Base-by-base conservation (phyloP, 768 basidiomycete species). In the Rhodotorula kratochvilovae region DNA sequence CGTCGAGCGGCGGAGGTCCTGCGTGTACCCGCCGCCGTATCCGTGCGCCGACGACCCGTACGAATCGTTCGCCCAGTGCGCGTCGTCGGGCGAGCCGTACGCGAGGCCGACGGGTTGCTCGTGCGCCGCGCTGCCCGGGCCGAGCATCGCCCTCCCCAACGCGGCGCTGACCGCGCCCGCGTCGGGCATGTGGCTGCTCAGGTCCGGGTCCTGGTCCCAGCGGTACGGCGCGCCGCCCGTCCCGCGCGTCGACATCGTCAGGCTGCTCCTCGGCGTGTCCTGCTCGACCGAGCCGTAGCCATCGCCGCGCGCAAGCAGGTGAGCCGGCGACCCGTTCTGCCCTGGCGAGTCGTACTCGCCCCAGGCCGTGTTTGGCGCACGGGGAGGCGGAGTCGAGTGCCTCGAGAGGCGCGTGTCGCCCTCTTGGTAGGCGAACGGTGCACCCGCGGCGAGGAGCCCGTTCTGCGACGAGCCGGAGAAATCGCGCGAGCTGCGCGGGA, bases 191-290 rank as follows among this genome's bases (percentile, higher is more conserved):
- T 51, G 62, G 5, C 2, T 27, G 25, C 10, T 3, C 36, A 42
- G 48, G 21, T 29, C 51, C 19, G n/a, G 35, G 36, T 54, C 62
- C 12, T 17, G 33, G 42, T 63, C 62, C 62, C 62, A 63, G 16
- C 62, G 27, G 51, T 63, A 63, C 36, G 62, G n/a, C n/a, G 36
- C 62, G 15, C 62, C 62, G 36, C 62, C 62, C 39, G 62, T 63
- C 21, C 62, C 62, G 17, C 51, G 51, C 51, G 62, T 63, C 27
- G 62, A 63, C n/a, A 54, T 35, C 7, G 51, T 63, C 51, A 53
- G 3, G 36, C 50, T 42, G 39, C 51, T 53, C n/a, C 60, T 3
- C 39, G 51, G 62, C 35, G 51, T 62, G n/a, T 51, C 51, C 16
- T n/a, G 13, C 33, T 29, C 27, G 23, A 4, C 7, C 21, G 5